Percentiles rank a stretch among this genome's conserved stretches.
Conservation (phyloP, 1,284 basidiomycete genomes). For the Prillingera fragicola region DNA sequence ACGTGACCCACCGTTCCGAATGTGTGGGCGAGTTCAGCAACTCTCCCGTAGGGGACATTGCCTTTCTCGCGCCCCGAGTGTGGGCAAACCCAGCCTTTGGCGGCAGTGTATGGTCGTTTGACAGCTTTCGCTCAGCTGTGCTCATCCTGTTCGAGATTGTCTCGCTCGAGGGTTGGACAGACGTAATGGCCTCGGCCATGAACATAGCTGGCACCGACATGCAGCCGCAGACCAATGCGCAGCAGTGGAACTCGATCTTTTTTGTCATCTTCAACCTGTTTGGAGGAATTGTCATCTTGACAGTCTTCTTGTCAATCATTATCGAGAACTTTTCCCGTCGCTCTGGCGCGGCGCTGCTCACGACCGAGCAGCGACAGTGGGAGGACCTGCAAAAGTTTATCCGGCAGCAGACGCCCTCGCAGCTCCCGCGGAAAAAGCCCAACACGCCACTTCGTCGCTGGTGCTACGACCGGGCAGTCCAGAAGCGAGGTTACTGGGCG, state of each 20-base stretch:
- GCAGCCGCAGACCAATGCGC: conserved; percentile 67
- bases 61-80: conserved; percentile 72
- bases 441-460: conserved; percentile 58
- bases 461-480: conserved; percentile 87
- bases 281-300: conserved; percentile 83
- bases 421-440: conserved; percentile 44
- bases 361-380: conserved; percentile 90
- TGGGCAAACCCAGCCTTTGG: conserved; percentile 81
- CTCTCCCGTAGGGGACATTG: conserved; percentile 51
- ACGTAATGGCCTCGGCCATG: conserved; percentile 80
- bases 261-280: conserved; percentile 90
- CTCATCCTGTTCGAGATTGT: conserved; percentile 96
- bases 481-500: conserved; percentile 93
- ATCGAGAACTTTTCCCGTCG: conserved; percentile 87
- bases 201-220: conserved; percentile 64
- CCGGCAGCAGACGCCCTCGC: conserved; percentile 77
- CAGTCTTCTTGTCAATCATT: conserved; percentile 89
- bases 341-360: conserved; percentile 77
- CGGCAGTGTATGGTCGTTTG: conserved; percentile 78
- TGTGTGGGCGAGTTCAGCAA: conserved; percentile 71
- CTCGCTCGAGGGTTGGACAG: conserved; percentile 91
- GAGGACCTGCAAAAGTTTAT: conserved; percentile 87
- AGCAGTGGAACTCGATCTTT: conserved; percentile 81
- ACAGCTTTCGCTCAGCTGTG: conserved; percentile 76
- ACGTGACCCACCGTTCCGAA: conserved; percentile 55